Percentiles rank a stretch among this genome's conserved stretches.
phyloP scores from a whole-genome alignment of 805 yeast genomes.

The Huiozyma sinensis region DNA sequence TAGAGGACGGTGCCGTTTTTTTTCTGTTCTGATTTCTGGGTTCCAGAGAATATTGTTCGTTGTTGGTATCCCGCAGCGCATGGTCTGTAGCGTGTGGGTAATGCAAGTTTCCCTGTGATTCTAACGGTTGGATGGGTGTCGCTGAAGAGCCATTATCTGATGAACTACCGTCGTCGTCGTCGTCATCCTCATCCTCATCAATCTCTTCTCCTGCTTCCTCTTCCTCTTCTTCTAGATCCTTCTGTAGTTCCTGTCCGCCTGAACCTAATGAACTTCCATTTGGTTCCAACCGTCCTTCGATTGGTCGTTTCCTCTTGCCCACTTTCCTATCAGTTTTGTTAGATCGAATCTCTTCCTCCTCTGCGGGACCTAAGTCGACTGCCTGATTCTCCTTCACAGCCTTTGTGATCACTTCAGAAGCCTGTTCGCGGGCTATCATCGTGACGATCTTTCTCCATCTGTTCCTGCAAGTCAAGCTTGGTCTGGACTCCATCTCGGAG shows the following conservation, averaged over 20 bases:
- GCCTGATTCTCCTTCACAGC: constrained; percentile 48
- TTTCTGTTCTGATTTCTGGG: background rate
- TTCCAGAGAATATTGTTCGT: background rate
- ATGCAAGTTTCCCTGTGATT: background rate
- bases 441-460: constrained; percentile 85
- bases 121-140: background rate
- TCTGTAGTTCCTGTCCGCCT: background rate
- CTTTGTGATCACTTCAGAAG: constrained; percentile 40
- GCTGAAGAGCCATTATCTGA: background rate
- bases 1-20: background rate
- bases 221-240: background rate
- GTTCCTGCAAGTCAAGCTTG: constrained; percentile 82
- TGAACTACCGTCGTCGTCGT: background rate
- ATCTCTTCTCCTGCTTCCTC: background rate
- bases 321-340: background rate
- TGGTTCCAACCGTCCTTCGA: background rate
- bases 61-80: background rate
- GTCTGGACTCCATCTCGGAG: constrained; percentile 59
- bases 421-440: constrained; percentile 58
- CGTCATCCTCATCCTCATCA: background rate
- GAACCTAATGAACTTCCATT: background rate
- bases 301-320: background rate
- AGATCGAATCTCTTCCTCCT: background rate
- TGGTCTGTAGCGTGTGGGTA: too few species aligned
- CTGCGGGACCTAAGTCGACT: constrained; percentile 11